Percentiles rank a stretch among this genome's conserved stretches.
These are phyloP conservation scores for Elaeagnus macrophylla DNA, from an alignment of 306 rosid species.

Conservation along the genomic window DNA sequence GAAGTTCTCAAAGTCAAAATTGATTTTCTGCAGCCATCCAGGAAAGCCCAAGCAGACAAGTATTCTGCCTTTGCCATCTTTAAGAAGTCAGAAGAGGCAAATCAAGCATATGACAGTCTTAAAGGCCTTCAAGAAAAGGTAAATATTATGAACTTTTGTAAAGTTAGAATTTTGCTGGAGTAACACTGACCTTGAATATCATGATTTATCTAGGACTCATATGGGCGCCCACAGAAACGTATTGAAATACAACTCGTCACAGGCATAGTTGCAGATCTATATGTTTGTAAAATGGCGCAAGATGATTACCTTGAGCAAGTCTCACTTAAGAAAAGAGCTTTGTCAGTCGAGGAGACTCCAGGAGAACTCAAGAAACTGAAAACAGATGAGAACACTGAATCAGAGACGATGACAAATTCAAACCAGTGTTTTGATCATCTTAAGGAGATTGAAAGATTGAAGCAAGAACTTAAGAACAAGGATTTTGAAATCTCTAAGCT, in stretches of 20 bases:
- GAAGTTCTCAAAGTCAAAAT: slow-evolving; percentile 1
- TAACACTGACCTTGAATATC: background rate
- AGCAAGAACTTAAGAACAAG: slow-evolving; percentile 34
- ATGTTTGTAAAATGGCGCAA: slow-evolving; percentile 40
- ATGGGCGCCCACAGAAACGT: slow-evolving; percentile 55
- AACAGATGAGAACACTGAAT: slow-evolving; percentile 29
- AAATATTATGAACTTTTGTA: background rate
- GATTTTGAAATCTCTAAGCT: slow-evolving; percentile 38
- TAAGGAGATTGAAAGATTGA: slow-evolving; percentile 39
- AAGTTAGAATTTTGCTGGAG: background rate
- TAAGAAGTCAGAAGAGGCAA: slow-evolving; percentile 48
- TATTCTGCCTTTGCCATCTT: slow-evolving; percentile 56
- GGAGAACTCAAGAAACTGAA: slow-evolving; percentile 38
- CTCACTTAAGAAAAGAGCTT: slow-evolving; percentile 42
- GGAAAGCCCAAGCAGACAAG: slow-evolving; percentile 28
- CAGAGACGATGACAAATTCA: slow-evolving; percentile 12
- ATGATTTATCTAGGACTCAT: slow-evolving; percentile 25
- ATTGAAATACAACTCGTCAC: slow-evolving; percentile 23
- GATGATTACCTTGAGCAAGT: slow-evolving; percentile 7
- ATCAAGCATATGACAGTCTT: slow-evolving; percentile 43
- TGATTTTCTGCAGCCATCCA: slow-evolving; percentile 42
- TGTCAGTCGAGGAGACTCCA: slow-evolving; percentile 25
- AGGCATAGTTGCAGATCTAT: slow-evolving; percentile 25
- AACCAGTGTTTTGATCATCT: slow-evolving; percentile 17
- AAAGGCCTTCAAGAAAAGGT: slow-evolving; percentile 51